Conservation (phyloP, 495 filamentous ascomycete genomes). For the Halenospora varia region DNA sequence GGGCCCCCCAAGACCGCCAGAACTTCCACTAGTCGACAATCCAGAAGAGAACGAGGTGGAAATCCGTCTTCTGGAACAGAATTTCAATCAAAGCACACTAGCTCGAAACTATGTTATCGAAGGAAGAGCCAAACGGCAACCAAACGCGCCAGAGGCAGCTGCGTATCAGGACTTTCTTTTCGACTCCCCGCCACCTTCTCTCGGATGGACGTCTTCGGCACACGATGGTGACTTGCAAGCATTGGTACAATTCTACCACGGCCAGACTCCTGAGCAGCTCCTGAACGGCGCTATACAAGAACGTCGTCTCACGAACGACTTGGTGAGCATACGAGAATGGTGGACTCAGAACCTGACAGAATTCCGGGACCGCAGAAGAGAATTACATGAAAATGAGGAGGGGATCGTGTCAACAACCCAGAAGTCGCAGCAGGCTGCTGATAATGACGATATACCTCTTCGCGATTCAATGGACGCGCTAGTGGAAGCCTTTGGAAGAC, state of each 20-base stretch:
- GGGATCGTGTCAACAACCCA: neutral
- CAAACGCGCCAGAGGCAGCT: no score
- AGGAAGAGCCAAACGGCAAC: no score
- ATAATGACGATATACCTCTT: neutral
- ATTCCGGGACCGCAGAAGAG: neutral
- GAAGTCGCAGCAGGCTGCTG: neutral
- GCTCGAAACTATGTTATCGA: no score
- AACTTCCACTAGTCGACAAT: no score
- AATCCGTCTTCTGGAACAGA: no score
- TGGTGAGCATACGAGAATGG: neutral
- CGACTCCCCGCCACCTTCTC: no score
- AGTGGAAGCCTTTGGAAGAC: neutral
- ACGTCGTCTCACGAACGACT: neutral
- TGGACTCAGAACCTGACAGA: neutral
- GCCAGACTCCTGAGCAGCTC: neutral
- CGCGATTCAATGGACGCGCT: neutral
- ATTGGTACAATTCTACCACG: neutral
- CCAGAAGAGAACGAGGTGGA: no score
- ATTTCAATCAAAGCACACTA: no score
- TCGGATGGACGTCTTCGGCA: no score
- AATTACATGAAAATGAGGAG: neutral
- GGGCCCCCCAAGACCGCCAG: no score
- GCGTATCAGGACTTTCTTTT: no score
- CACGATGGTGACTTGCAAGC: neutral
- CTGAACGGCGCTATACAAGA: neutral